Base-by-base conservation (phyloP, 495 filamentous ascomycete species). In the Neurospora sp. region DNA sequence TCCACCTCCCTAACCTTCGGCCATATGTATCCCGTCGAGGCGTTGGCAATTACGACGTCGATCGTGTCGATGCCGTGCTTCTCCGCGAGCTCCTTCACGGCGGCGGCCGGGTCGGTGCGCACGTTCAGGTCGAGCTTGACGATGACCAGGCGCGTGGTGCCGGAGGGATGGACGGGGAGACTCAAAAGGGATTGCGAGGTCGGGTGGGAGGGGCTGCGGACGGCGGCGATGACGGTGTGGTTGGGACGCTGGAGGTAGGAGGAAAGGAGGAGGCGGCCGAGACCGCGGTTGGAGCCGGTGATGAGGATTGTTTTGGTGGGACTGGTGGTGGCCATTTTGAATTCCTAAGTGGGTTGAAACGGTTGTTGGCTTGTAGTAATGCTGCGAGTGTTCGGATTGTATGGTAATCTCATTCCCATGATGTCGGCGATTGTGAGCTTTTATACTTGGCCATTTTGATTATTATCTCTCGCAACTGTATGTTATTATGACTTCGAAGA, bases 151-250 rank as follows among this genome's bases (percentile, higher is more conserved):
- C 70, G 69, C 20, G 54, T 76, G 40, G 42, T 76, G 14, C 70
- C 69, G 10, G 40, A 74, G n/a, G 40, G 77, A 14, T 62, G 54
- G 27, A 62, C 14, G 41, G 78, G 79, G 12, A 83, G 48, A 1
- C 74, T 41, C 20, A 27, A 35, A 18, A 83, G 79, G 10, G 76
- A 77, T 14, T 72, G 54, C 3, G 81, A 77, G 0, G 75, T 73
- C 3, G 74, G 46, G 69, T 77, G 41, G 12, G 16, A 41, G 4
- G 81, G 80, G 74, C 82, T 69, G 70, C 82, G 82, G 70, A 77
- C 75, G 16, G 75, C 77, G 44, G 82, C 83, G 42, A 84, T 79
- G 44, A 84, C 79, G 48, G 74, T 70, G 69, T 82, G 74, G 74
- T 80, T 70, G 31, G 81, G 79, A 2, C 71, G 71, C 9, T 74